Percentiles rank a stretch among this genome's conserved stretches.
phyloP scores from a whole-genome alignment of 495 filamentous ascomycete species.

The Trichoderma virens region DNA sequence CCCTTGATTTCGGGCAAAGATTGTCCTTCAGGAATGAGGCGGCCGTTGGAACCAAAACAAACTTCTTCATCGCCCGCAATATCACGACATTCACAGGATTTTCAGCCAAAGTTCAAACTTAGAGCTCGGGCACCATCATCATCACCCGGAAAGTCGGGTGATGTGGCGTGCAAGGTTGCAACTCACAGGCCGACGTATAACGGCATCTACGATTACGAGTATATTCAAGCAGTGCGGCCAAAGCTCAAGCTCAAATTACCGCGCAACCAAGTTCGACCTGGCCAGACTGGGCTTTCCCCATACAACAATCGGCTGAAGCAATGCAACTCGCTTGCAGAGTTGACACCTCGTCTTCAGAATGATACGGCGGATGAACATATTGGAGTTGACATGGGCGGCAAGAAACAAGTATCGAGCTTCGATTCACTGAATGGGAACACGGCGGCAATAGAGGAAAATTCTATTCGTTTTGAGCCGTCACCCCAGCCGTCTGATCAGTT shows the following conservation, averaged over 20 bases:
- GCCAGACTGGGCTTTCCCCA: background rate
- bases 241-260: background rate
- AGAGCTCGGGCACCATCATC: background rate
- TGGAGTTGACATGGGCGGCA: background rate
- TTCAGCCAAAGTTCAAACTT: background rate
- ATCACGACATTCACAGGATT: background rate
- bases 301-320: slow-evolving; percentile 1
- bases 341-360: background rate
- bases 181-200: background rate
- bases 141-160: background rate
- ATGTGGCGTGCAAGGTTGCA: background rate
- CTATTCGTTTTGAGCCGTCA: background rate
- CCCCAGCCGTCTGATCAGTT: slow-evolving; percentile 7
- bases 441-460: background rate
- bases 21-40: background rate
- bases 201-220: too few species aligned
- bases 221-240: background rate
- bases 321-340: slow-evolving; percentile 5
- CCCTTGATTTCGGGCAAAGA: background rate
- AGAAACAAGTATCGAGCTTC: background rate
- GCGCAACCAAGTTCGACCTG: background rate
- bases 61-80: too few species aligned
- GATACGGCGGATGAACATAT: background rate
- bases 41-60: background rate
- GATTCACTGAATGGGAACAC: background rate